Conservation (phyloP, 140 eudicot species). For the Anethum foeniculum region DNA sequence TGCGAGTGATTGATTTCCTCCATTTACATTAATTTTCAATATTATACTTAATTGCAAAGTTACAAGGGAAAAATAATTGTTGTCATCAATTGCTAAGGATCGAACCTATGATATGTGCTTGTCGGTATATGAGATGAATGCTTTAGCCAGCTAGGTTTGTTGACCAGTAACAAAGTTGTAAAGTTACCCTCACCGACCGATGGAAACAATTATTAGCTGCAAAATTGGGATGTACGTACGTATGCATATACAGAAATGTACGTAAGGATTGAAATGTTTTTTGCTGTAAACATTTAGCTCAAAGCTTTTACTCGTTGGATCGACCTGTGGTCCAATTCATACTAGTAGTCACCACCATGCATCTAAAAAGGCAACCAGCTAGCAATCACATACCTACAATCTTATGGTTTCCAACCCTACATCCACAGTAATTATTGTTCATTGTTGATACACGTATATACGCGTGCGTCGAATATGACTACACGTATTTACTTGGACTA, state of each 20-base stretch:
- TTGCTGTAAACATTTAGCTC: conserved; percentile 9
- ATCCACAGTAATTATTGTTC: background rate
- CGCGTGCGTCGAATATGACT: background rate
- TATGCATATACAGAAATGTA: background rate
- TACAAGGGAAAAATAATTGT: no score
- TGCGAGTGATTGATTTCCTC: no score
- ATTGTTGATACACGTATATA: background rate
- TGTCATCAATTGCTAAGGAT: no score
- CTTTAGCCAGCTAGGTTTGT: background rate
- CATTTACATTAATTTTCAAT: no score
- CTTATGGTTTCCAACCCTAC: conserved; percentile 1
- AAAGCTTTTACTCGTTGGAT: conserved; percentile 13
- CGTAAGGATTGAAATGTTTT: background rate
- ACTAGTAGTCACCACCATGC: background rate
- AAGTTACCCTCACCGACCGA: conserved; percentile 2
- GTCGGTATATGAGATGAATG: background rate
- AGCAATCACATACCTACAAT: background rate
- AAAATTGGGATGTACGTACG: conserved; percentile 2
- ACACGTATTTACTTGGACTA: background rate
- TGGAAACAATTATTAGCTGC: conserved; percentile 17
- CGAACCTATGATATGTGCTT: background rate
- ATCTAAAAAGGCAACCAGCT: background rate
- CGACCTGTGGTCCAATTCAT: conserved; percentile 1
- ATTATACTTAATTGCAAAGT: no score
- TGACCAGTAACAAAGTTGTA: conserved; percentile 1